Evolutionary conservation across 2,329 filamentous ascomycete genomes (phyloP), one percentile per base, ranked within the genome.

Genomic region (Fusarium sp.): DNA sequence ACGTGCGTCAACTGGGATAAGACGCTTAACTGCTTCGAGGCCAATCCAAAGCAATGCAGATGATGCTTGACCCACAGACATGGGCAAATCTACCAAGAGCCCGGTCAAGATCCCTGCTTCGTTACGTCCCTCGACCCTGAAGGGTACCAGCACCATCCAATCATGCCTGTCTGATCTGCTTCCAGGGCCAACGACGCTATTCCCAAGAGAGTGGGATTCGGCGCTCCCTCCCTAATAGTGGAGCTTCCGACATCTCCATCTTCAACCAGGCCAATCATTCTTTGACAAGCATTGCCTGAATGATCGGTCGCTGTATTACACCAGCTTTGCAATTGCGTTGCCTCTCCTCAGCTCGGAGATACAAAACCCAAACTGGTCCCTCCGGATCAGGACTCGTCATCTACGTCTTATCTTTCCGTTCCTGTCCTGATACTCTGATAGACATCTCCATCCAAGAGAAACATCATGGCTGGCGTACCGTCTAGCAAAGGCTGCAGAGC

Each of bases 391-490:
- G 8, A 5, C 18, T 4, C 27, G 11, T 14, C 8, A 11, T 29
- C 20, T 9, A 14, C 27, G 4, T 54, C 48, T 22, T 57, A 24
- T 22, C 33, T 27, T 57, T n/a, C 13, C 22, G 14, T 37, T 6
- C 16, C 6, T 39, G 6, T 14, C 27, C 20, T 31, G 45, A 1
- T 50, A 5, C 9, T 18, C 20, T 31, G 45, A 1, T 50, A 5
- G 9, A n/a, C 18, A 29, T 31, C 6, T 13, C 3, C 24, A 10
- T 50, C 9, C 4, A 14, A 8, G 9, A 20, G 18, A 10, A 31
- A 31, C 10, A 50, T 45, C 1, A 88, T 88, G 87, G 85, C 87
- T 0, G 87, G 87, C 14, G 87, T 89, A 11, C 87, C 87, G 8
- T 84, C 84, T 6, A 84, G 85, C 54, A 83, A 84, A 69, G 87